Evolutionary conservation across 129 eudicot species (phyloP).

Genomic region (Lactuca sativa): DNA sequence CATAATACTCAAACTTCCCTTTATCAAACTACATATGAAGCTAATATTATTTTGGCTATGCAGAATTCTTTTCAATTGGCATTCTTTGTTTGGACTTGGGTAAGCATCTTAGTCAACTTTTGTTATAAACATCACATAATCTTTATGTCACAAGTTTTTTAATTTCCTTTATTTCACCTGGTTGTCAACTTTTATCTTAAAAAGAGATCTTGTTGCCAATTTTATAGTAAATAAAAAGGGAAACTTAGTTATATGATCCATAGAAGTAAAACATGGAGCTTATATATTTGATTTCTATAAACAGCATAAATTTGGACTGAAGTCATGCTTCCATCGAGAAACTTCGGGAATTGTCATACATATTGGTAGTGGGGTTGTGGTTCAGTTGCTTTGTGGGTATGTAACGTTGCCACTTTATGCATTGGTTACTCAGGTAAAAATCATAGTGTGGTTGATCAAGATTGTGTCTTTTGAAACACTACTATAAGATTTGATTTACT

Average conservation of each 20-base stretch:
- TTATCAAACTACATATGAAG: not conserved
- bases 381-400: constrained; percentile 59
- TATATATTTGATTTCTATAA: not conserved
- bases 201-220: not conserved
- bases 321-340: constrained; percentile 55
- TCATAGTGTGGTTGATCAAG: not conserved
- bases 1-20: too few species aligned
- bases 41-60: not conserved
- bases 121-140: too few species aligned
- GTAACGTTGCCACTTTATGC: constrained; percentile 65
- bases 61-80: constrained; percentile 66
- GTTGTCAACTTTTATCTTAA: not conserved
- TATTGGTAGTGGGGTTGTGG: constrained; percentile 42
- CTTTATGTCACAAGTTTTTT: too few species aligned
- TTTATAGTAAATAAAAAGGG: not conserved
- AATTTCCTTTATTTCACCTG: not conserved
- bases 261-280: not conserved
- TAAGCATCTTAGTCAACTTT: constrained; percentile 21
- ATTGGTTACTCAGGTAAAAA: constrained; percentile 55
- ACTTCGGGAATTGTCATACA: constrained; percentile 43
- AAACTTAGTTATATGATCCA: not conserved
- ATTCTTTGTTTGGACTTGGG: constrained; percentile 60
- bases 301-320: constrained; percentile 56
- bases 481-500: too few species aligned
- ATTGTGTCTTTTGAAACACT: not conserved